Conservation (phyloP, 2,329 filamentous ascomycete genomes). For the Mycosphaerelloides madeirae region DNA sequence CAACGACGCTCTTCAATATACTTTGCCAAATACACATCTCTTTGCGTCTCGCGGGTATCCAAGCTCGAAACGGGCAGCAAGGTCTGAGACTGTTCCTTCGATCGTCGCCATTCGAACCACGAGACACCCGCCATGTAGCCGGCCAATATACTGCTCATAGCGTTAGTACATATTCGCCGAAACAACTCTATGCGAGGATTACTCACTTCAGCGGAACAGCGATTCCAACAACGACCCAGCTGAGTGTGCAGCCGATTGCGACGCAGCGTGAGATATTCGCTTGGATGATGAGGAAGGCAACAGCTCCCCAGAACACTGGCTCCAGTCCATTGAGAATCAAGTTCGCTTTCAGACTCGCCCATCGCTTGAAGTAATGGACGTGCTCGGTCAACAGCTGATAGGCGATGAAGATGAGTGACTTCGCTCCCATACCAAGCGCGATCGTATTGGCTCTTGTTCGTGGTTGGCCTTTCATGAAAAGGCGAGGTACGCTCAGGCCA, state of each 20-base stretch:
- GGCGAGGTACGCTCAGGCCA: constrained; percentile 10
- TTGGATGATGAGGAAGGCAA: constrained; percentile 29
- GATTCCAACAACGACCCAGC: constrained; percentile 10
- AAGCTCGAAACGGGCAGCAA: no score
- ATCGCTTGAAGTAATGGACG: constrained; percentile 30
- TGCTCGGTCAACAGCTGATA: constrained; percentile 41
- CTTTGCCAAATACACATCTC: no score
- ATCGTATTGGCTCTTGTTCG: constrained; percentile 15
- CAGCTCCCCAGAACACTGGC: constrained; percentile 40
- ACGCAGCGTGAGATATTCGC: constrained; percentile 11
- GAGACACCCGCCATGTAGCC: neutral
- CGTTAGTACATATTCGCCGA: neutral
- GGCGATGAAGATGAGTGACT: constrained; percentile 38
- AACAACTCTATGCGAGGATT: neutral
- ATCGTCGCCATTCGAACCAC: neutral
- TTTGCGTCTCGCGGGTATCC: no score
- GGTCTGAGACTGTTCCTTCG: no score
- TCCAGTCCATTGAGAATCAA: constrained; percentile 41
- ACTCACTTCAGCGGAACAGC: constrained; percentile 12
- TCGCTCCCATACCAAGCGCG: constrained; percentile 24
- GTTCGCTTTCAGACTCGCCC: constrained; percentile 40
- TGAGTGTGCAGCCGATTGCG: constrained; percentile 9
- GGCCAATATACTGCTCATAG: neutral
- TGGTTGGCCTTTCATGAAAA: constrained; percentile 16
- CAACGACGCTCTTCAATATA: no score